A percentile compares a stretch with the other conserved stretches of the same genome.
Conservation (phyloP, 352 stramenopile species). For the Phytophthora sp. region DNA sequence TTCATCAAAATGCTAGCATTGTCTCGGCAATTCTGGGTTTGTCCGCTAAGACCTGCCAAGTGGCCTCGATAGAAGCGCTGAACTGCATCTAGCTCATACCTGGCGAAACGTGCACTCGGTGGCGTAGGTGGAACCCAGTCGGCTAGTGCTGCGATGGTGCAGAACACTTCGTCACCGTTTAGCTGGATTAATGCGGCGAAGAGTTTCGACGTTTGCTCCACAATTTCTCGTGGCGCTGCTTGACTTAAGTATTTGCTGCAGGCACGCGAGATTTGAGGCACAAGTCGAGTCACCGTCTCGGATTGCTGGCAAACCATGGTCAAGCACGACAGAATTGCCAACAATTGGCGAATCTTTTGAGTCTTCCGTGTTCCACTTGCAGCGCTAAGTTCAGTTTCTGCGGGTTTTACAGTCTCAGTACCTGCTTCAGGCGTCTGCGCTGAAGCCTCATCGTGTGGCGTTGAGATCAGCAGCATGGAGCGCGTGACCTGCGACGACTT, state of each 20-base stretch:
- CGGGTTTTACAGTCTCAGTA: neutral
- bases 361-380: slow-evolving; percentile 48
- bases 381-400: slow-evolving; percentile 25
- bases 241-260: slow-evolving; percentile 58
- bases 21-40: slow-evolving; percentile 27
- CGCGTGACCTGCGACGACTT: slow-evolving; percentile 52
- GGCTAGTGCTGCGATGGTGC: slow-evolving; percentile 49
- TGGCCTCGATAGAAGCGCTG: slow-evolving; percentile 43
- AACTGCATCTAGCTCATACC: slow-evolving; percentile 37
- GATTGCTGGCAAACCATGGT: slow-evolving; percentile 51
- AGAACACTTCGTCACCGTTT: slow-evolving; percentile 83
- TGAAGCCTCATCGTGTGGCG: slow-evolving; percentile 8
- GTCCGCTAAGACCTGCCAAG: slow-evolving; percentile 23
- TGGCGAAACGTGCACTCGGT: slow-evolving; percentile 49
- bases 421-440: neutral
- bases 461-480: slow-evolving; percentile 69
- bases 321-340: slow-evolving; percentile 69
- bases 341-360: slow-evolving; percentile 60
- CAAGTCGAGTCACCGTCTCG: slow-evolving; percentile 54
- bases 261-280: slow-evolving; percentile 55
- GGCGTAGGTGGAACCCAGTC: slow-evolving; percentile 60
- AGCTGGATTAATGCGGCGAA: slow-evolving; percentile 53
- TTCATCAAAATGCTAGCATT: slow-evolving; percentile 44
- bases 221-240: slow-evolving; percentile 41
- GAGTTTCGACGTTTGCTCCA: slow-evolving; percentile 45